Evolutionary conservation across 306 rosid species (phyloP), one percentile per base, ranked within the genome.

Genomic region (Alnus rubra): DNA sequence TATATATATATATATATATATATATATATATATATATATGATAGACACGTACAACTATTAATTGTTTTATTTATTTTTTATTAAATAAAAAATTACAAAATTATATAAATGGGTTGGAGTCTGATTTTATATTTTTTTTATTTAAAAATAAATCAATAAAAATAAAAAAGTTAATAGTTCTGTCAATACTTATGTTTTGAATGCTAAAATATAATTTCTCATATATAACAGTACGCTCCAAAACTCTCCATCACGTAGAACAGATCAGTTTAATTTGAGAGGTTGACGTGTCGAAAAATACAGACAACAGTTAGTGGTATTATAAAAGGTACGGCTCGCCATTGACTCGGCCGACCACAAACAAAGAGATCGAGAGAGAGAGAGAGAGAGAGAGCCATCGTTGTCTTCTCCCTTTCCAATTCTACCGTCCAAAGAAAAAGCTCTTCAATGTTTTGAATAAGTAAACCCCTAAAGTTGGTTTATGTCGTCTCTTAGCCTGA

Each of bases 401-500:
- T 13, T 73, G 52, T 54, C 72, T 86, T 48, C 77, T 84, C 83
- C 88, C 90, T 79, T 12, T 62, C 82, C 30, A 9, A 23, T 23
- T 87, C 93, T 75, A 92, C 98, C 97, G 96, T 82, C 98, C 97
- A 94, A 89, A 83, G 97, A 94, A 92, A 89, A 88, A 68, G 64
- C 77, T 77, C 58, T 82, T 79, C 84, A 14, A 79, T 39, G 75
- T 3, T 45, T 87, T 88, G 92, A 88, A 88, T 83, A 58, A 88
- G 81, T 78, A 79, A 47, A 81, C 93, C n/a, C 81, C 60, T 78
- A 90, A 76, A 86, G 90, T 77, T 71, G 33, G 18, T 79, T 82
- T 42, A 49, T 84, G 90, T 83, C 93, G 90, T 83, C 93, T 83
- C 93, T 79, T 83, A 23, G 86, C 71, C 64, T 4, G 45, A 1